phyloP scores from a whole-genome alignment of 2,329 filamentous ascomycete species.

The Hymenoscyphus salicellus region DNA sequence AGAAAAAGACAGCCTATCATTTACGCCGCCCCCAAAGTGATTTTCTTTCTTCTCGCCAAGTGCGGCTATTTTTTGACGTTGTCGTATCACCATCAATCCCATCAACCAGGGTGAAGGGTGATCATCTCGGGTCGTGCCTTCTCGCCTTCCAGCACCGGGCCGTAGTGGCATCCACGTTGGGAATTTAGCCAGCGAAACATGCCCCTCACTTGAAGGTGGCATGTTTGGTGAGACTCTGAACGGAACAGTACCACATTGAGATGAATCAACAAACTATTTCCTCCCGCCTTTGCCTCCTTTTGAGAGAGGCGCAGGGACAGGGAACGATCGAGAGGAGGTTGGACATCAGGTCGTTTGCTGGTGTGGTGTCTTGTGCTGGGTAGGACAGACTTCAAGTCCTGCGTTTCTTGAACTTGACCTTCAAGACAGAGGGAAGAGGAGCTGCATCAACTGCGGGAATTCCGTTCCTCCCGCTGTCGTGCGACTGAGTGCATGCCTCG shows the following conservation, averaged over 20 bases:
- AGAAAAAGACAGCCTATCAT: not conserved
- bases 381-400: not conserved
- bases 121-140: slow-evolving; percentile 30
- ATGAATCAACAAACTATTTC: too few relatives aligned
- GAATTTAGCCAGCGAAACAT: slow-evolving; percentile 18
- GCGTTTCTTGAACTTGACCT: not conserved
- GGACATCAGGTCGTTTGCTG: too few relatives aligned
- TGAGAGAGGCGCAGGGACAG: too few relatives aligned
- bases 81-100: slow-evolving; percentile 16
- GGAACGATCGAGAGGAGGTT: too few relatives aligned
- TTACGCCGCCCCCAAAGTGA: slow-evolving; percentile 2
- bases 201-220: slow-evolving; percentile 11
- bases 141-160: slow-evolving; percentile 16
- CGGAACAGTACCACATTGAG: too few relatives aligned
- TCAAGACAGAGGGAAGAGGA: not conserved
- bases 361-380: too few relatives aligned
- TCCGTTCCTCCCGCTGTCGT: slow-evolving; percentile 24
- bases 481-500: slow-evolving; percentile 8
- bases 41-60: slow-evolving; percentile 17
- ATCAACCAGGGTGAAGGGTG: slow-evolving; percentile 27
- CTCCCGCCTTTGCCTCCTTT: too few relatives aligned
- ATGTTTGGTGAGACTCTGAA: not conserved
- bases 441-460: slow-evolving; percentile 23
- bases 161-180: slow-evolving; percentile 21
- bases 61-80: slow-evolving; percentile 22